Evolutionary conservation across 2,329 filamentous ascomycete genomes (phyloP).

Genomic region (Trichoderma koningii): DNA sequence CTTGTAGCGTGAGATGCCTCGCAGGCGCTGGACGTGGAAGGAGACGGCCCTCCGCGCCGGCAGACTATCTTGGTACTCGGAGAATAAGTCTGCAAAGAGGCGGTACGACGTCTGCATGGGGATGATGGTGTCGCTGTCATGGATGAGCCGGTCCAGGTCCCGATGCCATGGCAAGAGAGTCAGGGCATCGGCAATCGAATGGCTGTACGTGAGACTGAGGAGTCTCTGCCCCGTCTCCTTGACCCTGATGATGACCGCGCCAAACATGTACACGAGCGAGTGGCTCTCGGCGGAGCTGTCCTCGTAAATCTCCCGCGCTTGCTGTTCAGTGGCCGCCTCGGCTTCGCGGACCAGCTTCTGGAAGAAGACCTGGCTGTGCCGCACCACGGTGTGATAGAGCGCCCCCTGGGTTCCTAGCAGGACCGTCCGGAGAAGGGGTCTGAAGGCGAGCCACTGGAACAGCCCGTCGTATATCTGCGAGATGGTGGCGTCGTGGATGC

Average conservation of each 20-base stretch:
- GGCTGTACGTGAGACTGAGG: slow-evolving; percentile 40
- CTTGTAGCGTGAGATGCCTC: slow-evolving; percentile 41
- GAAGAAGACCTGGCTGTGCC: slow-evolving; percentile 32
- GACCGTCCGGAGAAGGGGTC: slow-evolving; percentile 38
- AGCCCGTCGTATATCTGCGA: slow-evolving; percentile 36
- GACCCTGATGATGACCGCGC: slow-evolving; percentile 34
- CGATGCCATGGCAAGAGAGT: slow-evolving; percentile 39
- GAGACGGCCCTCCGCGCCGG: slow-evolving; percentile 36
- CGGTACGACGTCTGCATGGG: slow-evolving; percentile 36
- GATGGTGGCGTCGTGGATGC: slow-evolving; percentile 30
- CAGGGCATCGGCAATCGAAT: slow-evolving; percentile 42
- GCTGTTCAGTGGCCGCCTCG: slow-evolving; percentile 31
- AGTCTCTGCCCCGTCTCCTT: slow-evolving; percentile 28
- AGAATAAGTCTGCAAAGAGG: slow-evolving; percentile 40
- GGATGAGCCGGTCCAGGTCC: slow-evolving; percentile 39
- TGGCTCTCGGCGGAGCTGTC: slow-evolving; percentile 30
- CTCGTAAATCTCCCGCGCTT: slow-evolving; percentile 31
- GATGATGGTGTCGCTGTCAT: slow-evolving; percentile 28
- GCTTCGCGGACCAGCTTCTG: slow-evolving; percentile 34
- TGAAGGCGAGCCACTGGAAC: slow-evolving; percentile 34
- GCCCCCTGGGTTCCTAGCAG: slow-evolving; percentile 31
- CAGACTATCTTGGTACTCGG: slow-evolving; percentile 36
- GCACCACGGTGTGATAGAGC: slow-evolving; percentile 38
- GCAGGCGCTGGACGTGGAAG: slow-evolving; percentile 38
- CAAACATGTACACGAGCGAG: slow-evolving; percentile 39